Evolutionary conservation across 441 rosid species (phyloP), one percentile per base, ranked within the genome.

Genomic region (Caryocar brasiliense): DNA sequence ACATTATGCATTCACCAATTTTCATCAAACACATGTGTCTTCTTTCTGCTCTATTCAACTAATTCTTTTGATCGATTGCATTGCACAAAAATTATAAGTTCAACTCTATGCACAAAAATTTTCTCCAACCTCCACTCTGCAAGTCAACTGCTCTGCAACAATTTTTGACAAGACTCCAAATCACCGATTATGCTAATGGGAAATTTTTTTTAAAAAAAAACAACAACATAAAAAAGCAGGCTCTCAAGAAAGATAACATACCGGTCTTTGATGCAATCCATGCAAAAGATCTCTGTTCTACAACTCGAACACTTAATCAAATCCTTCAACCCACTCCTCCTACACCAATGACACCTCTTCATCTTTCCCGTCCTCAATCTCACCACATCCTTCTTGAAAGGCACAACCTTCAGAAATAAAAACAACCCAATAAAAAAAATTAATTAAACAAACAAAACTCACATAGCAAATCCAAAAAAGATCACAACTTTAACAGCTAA

Each of bases 261-360:
- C 99, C 80, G 76, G 51, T 82, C 77, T 36, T 61, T 77, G 54
- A 81, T 70, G 77, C 99, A 93, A 45, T 74, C 83, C 67, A 69
- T 8, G 75, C 99, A 88, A 62, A 73, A 92, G 66, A 71, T 78
- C 57, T 76, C 75, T 47, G 73, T 79, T 42, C 60, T 64, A 75
- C 99, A 92, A 32, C 76, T 80, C 0, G 76, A 70, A 72, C 99
- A 88, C 63, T 68, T 58, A 47, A 82, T 64, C 81, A 92, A 71
- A 56, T 61, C 56, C 69, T 27, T 53, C 58, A 68, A 64, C 13
- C 74, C 67, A 26, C 73, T 80, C 40, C 73, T 80, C 70, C 77
- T 75, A 68, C 99, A 88, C 95, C 85, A 81, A 51, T 92, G 99
- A 22, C 99, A 92, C 58, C 66, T 77, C 79, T 74, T 82, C 74